Percentiles rank a stretch among this genome's conserved stretches.
Evolutionary conservation across 2,329 filamentous ascomycete genomes (phyloP).

Genomic region (Calycina marina): DNA sequence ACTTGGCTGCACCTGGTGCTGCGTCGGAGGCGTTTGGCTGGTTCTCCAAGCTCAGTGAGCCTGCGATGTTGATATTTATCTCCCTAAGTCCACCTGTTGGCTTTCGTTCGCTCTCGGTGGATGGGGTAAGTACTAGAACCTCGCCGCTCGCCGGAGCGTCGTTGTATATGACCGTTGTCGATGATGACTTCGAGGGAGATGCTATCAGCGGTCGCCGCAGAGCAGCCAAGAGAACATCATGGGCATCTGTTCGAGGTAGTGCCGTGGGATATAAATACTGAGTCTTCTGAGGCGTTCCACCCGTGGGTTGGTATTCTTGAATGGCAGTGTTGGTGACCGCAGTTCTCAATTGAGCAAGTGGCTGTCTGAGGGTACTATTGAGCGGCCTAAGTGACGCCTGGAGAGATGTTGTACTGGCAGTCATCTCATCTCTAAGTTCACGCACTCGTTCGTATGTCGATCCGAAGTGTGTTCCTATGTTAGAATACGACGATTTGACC

Average conservation of each 20-base stretch:
- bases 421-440: constrained; percentile 53
- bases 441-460: constrained; percentile 54
- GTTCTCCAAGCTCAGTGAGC: constrained; percentile 13
- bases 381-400: constrained; percentile 48
- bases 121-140: background rate
- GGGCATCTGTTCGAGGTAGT: constrained; percentile 60
- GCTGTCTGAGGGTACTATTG: constrained; percentile 45
- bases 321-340: constrained; percentile 51
- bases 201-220: constrained; percentile 24
- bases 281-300: constrained; percentile 69
- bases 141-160: constrained; percentile 10
- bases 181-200: constrained; percentile 21
- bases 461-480: constrained; percentile 55
- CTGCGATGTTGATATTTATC: constrained; percentile 30
- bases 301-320: constrained; percentile 72
- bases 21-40: constrained; percentile 4
- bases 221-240: constrained; percentile 39
- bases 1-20: background rate
- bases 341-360: constrained; percentile 56
- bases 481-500: constrained; percentile 59
- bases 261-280: constrained; percentile 68
- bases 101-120: constrained; percentile 7
- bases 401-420: constrained; percentile 41
- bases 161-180: constrained; percentile 21
- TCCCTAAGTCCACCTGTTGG: constrained; percentile 30